These are phyloP conservation scores for Rhododendron kiyosumense DNA, from an alignment of 148 eudicot genomes.

Conservation along the genomic window DNA sequence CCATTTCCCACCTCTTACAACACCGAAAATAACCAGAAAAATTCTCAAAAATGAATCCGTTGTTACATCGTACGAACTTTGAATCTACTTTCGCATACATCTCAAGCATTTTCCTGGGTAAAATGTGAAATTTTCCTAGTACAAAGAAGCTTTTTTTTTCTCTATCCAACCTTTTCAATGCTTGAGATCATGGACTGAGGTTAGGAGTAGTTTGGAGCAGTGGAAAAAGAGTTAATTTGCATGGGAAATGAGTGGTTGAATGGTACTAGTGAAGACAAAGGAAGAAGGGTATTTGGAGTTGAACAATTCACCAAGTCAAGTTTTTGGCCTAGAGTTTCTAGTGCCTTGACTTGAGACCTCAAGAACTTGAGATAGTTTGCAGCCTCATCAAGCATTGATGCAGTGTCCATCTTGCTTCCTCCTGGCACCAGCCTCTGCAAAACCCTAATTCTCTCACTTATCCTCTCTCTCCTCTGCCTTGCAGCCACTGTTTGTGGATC, in stretches of 20 bases:
- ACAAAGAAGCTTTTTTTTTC: neutral
- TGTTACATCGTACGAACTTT: neutral
- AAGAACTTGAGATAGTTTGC: constrained; percentile 88
- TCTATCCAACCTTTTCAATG: neutral
- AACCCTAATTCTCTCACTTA: constrained; percentile 74
- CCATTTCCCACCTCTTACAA: neutral
- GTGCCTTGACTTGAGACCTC: constrained; percentile 78
- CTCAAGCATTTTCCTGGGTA: neutral
- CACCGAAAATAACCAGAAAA: neutral
- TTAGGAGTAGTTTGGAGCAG: constrained; percentile 35
- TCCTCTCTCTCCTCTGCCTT: constrained; percentile 72
- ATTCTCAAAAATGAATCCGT: neutral
- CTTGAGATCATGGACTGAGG: constrained; percentile 16
- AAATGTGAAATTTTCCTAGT: neutral
- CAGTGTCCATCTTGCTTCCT: constrained; percentile 89
- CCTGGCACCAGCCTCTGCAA: constrained; percentile 85
- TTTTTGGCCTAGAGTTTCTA: constrained; percentile 40
- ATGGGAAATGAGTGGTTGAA: constrained; percentile 36
- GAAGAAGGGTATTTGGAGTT: constrained; percentile 5
- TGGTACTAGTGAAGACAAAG: constrained; percentile 24
- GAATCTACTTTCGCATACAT: neutral
- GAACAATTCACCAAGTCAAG: constrained; percentile 16
- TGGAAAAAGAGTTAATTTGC: constrained; percentile 32
- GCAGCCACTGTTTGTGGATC: constrained; percentile 93
- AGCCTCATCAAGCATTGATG: constrained; percentile 96